Conservation (phyloP, 192 early-diverging fungal genomes). For the Radiomyces spectabilis region DNA sequence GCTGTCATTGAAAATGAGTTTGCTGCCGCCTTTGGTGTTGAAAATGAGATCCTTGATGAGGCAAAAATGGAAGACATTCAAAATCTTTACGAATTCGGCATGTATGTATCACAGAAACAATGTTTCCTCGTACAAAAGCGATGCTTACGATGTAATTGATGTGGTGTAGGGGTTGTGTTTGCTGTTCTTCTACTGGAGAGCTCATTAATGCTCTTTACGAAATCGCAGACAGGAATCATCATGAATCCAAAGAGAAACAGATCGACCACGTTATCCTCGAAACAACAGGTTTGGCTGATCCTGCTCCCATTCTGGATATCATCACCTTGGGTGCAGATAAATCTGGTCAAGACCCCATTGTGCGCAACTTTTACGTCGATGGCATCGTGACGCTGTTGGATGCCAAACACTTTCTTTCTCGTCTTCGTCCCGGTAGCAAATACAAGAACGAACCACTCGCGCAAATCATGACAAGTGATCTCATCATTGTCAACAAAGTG, state of each 20-base stretch:
- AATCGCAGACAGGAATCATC: slow-evolving; percentile 13
- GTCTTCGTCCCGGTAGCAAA: no score
- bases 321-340: slow-evolving; percentile 17
- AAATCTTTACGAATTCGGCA: slow-evolving; percentile 37
- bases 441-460: no score
- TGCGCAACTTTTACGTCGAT: no score
- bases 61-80: slow-evolving; percentile 51
- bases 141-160: no score
- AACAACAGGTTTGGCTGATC: slow-evolving; percentile 33
- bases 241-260: slow-evolving; percentile 3
- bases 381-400: no score
- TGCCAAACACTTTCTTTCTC: no score
- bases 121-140: no score
- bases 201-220: slow-evolving; percentile 14
- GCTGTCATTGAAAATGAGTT: slow-evolving; percentile 36
- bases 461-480: no score
- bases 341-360: no score
- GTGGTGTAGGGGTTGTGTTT: slow-evolving; percentile 10
- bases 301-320: slow-evolving; percentile 28
- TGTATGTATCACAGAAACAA: no score
- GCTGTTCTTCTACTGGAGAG: slow-evolving; percentile 23
- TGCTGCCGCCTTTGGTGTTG: slow-evolving; percentile 37
- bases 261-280: slow-evolving; percentile 30
- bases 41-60: slow-evolving; percentile 17
- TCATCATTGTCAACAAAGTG: no score